These are phyloP conservation scores for Zygosaccharomyces bailii DNA, from an alignment of 805 yeast species.

Conservation along the genomic window DNA sequence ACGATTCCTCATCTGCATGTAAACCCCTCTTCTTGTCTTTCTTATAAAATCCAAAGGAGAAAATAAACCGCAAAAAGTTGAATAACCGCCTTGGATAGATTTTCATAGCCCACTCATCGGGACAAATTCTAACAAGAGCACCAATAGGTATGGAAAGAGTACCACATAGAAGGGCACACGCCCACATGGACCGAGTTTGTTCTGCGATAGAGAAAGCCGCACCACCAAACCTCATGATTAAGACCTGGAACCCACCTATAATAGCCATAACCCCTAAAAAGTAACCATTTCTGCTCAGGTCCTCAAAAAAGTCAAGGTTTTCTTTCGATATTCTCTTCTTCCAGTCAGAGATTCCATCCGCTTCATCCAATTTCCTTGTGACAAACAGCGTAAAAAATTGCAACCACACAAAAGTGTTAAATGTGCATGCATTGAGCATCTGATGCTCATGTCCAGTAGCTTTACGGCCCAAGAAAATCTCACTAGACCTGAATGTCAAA, in stretches of 20 bases:
- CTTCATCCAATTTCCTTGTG: conserved; percentile 87
- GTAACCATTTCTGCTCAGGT: conserved; percentile 77
- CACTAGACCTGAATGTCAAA: conserved; percentile 72
- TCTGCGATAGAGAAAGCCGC: conserved; percentile 82
- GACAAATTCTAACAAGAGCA: conserved; percentile 66
- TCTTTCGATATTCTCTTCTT: conserved; percentile 56
- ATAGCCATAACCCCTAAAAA: conserved; percentile 68
- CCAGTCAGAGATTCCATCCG: conserved; percentile 58
- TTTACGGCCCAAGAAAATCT: conserved; percentile 43
- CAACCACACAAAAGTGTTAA: conserved; percentile 96
- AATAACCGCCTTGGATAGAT: conserved; percentile 46
- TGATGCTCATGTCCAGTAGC: conserved; percentile 44
- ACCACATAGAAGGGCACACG: conserved; percentile 78
- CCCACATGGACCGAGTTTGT: conserved; percentile 89
- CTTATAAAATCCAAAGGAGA: conserved; percentile 28
- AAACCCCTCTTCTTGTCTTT: conserved; percentile 12
- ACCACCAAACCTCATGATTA: conserved; percentile 97
- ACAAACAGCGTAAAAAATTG: conserved; percentile 93
- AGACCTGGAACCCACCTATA: conserved; percentile 78
- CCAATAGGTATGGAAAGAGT: conserved; percentile 79
- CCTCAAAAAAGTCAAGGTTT: conserved; percentile 79
- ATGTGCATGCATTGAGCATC: conserved; percentile 78
- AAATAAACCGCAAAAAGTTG: conserved; percentile 15
- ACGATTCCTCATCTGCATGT: conserved; percentile 32
- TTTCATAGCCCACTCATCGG: conserved; percentile 69